Base-by-base conservation (phyloP, 768 basidiomycete species). In the Pleurotus cornucopiae region DNA sequence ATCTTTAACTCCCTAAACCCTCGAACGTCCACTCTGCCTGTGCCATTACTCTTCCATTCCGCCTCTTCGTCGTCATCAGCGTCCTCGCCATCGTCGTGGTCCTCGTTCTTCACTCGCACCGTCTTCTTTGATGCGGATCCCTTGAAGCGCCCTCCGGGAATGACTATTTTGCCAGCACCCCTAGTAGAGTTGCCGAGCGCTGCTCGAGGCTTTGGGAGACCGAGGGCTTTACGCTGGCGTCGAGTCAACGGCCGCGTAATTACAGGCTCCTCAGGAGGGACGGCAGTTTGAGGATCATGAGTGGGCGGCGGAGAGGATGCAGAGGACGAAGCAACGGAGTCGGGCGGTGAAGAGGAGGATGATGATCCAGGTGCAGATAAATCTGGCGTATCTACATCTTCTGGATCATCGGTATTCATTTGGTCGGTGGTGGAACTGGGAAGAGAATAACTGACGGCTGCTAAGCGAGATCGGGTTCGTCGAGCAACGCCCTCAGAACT, bases 1-100 rank as follows among this genome's bases (percentile, higher is more conserved):
- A 90, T 90, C 79, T 80, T 87, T 68, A 90, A 67, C 71, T 90
- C 89, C 61, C 87, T 73, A 68, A 90, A 90, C 53, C 88, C 88
- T 53, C 88, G 75, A 53, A 90, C 87, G 67, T 90, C 88, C 57
- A 90, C 67, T 63, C 88, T 73, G 49, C 88, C 88, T 30, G 81
- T 79, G 59, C 88, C 88, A 69, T 86, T 90, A 67, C 70, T 76
- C 63, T 69, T 73, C 88, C 88, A 89, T 62, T 76, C 74, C 53
- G 62, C 67, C 25, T 61, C 68, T 5, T 39, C 65, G 26, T 57
- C 57, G 53, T 61, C 56, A 13, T 43, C 81, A 12, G 65, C 72
- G 20, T 66, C 74, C 12, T 69, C 64, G 20, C 61, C 71, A 18
- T 65, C 62, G 41, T 62, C 62, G 2, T 64, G 63, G 46, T 70